Evolutionary conservation across 768 basidiomycete genomes (phyloP).

Genomic region (Pluteus cervinus): DNA sequence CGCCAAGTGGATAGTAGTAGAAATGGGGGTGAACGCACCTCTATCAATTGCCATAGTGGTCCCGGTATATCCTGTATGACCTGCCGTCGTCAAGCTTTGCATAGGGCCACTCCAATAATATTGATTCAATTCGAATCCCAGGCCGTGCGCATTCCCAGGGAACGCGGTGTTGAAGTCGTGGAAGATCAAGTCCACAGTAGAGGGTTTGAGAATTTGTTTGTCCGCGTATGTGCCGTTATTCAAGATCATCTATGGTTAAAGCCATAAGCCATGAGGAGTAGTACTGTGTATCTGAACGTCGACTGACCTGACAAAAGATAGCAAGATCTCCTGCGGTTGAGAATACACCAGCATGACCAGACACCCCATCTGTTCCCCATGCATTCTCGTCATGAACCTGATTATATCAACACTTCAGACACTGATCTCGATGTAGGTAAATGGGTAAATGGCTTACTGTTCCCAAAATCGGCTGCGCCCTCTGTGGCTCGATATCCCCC

Average conservation of each 20-base stretch:
- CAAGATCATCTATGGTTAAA: slow-evolving; percentile 18
- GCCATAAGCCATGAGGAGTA: not conserved
- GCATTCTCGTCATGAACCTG: slow-evolving; percentile 24
- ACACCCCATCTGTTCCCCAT: slow-evolving; percentile 20
- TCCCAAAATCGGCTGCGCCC: slow-evolving; percentile 22
- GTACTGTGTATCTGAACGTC: not conserved
- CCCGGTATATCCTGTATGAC: slow-evolving; percentile 21
- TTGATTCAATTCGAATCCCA: slow-evolving; percentile 22
- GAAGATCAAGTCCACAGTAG: slow-evolving; percentile 22
- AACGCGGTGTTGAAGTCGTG: slow-evolving; percentile 19
- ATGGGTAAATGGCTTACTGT: slow-evolving; percentile 10
- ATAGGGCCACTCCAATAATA: slow-evolving; percentile 22
- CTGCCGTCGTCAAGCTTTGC: slow-evolving; percentile 20
- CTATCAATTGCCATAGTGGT: slow-evolving; percentile 21
- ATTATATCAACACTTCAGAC: not conserved
- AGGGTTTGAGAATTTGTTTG: slow-evolving; percentile 14
- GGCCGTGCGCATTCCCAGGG: slow-evolving; percentile 20
- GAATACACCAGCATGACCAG: slow-evolving; percentile 22
- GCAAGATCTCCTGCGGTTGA: slow-evolving; percentile 20
- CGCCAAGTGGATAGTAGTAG: not conserved
- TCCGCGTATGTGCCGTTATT: slow-evolving; percentile 22
- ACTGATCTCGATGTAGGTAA: slow-evolving; percentile 1
- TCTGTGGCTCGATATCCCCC: slow-evolving; percentile 14
- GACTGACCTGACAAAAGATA: slow-evolving; percentile 19
- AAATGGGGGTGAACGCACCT: slow-evolving; percentile 11